These are phyloP conservation scores for Huntiella savannae DNA, from an alignment of 2,329 filamentous ascomycete genomes.

Conservation along the genomic window DNA sequence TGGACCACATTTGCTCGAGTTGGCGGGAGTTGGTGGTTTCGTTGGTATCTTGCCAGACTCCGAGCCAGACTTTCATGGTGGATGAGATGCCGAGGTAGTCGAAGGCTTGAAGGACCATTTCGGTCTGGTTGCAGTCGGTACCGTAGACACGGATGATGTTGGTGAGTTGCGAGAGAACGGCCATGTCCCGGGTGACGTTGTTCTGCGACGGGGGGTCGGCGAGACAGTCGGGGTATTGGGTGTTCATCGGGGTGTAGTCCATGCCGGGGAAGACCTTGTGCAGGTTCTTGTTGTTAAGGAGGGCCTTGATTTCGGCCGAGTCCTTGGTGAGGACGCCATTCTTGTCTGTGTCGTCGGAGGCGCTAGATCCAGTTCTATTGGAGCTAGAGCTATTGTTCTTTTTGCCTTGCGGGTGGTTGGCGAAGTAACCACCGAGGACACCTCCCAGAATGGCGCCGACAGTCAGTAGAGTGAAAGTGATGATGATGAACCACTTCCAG, in stretches of 20 bases:
- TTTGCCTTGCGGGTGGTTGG: slow-evolving; percentile 21
- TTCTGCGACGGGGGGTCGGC: slow-evolving; percentile 69
- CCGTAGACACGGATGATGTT: slow-evolving; percentile 79
- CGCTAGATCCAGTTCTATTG: slow-evolving; percentile 24
- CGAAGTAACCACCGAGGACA: slow-evolving; percentile 52
- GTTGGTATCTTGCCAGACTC: slow-evolving; percentile 81
- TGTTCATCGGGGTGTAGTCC: slow-evolving; percentile 84
- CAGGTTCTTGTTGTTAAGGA: slow-evolving; percentile 63
- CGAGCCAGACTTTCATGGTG: slow-evolving; percentile 75
- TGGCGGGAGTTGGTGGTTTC: slow-evolving; percentile 68
- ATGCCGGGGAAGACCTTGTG: slow-evolving; percentile 92
- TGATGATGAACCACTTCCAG: slow-evolving; percentile 49
- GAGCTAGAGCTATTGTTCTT: slow-evolving; percentile 16
- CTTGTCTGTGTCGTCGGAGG: slow-evolving; percentile 35
- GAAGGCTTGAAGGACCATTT: slow-evolving; percentile 78
- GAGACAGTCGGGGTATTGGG: slow-evolving; percentile 74
- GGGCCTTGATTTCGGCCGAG: slow-evolving; percentile 58
- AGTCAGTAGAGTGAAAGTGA: slow-evolving; percentile 44
- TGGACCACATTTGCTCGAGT: slow-evolving; percentile 63
- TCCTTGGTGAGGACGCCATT: slow-evolving; percentile 57
- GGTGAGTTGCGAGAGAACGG: slow-evolving; percentile 75
- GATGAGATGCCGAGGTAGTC: slow-evolving; percentile 50
- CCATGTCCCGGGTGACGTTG: slow-evolving; percentile 81
- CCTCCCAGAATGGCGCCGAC: slow-evolving; percentile 55
- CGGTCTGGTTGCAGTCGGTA: slow-evolving; percentile 92